Evolutionary conservation across 2,329 filamentous ascomycete genomes (phyloP).

Genomic region (Westerdykella aurantiaca): DNA sequence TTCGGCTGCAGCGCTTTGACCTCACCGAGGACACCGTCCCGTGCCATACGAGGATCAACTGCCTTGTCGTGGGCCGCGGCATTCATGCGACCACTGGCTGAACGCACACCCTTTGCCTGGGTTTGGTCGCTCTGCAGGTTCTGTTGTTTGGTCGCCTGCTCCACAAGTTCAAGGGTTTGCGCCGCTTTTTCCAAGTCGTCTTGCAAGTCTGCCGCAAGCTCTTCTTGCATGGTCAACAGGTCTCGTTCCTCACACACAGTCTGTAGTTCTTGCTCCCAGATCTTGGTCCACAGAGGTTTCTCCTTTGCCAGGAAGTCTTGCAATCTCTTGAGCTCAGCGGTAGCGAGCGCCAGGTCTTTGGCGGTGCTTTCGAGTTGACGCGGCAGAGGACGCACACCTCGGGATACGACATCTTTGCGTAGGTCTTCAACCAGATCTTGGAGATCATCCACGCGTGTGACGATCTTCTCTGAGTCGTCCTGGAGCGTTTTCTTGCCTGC

Average conservation of each 20-base stretch:
- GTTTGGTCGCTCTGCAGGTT: conserved; percentile 66
- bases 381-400: conserved; percentile 84
- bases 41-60: conserved; percentile 71
- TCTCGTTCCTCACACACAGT: conserved; percentile 94
- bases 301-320: conserved; percentile 86
- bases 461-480: conserved; percentile 81
- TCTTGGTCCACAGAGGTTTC: conserved; percentile 97
- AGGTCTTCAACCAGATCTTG: conserved; percentile 95
- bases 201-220: conserved; percentile 83
- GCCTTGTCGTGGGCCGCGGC: conserved; percentile 41
- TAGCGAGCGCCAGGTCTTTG: conserved; percentile 77
- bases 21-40: conserved; percentile 87
- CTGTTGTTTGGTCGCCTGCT: conserved; percentile 97
- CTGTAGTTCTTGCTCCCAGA: conserved; percentile 97
- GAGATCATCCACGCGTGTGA: conserved; percentile 90
- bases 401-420: conserved; percentile 90
- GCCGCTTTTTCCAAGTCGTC: conserved; percentile 93
- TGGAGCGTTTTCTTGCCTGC: conserved; percentile 81
- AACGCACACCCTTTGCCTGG: conserved; percentile 36
- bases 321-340: conserved; percentile 86
- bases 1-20: conserved; percentile 91
- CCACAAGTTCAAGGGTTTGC: conserved; percentile 89
- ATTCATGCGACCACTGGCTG: conserved; percentile 44
- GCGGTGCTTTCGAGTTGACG: conserved; percentile 83
- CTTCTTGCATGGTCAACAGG: conserved; percentile 92